Evolutionary conservation across 2,329 filamentous ascomycete species (phyloP), one percentile per base, ranked within the genome.

Genomic region (Aspergillus puulaauensis): DNA sequence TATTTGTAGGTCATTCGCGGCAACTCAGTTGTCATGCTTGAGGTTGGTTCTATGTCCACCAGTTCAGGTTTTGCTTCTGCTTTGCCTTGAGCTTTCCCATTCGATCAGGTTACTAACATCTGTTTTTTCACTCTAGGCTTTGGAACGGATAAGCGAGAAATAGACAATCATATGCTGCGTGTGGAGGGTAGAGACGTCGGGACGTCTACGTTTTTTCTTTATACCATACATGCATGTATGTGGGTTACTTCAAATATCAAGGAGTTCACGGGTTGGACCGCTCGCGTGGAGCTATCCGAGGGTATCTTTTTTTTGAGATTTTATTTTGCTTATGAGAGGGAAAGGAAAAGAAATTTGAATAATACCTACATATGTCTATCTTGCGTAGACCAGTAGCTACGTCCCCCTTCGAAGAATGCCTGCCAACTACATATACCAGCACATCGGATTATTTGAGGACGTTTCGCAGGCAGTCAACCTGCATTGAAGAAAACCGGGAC

Each of bases 11-110:
- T 97, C 64, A 97, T 99, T 70, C 90, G 96, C 67, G 95, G 95
- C 64, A 99, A 99, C 79, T 96, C 93, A 2, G 93, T 99, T 24
- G 93, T 99, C 56, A 97, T 99, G 93, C 85, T 99, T 56, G 96
- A 99, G 79, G 91, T 75, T 56, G 48, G 66, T 67, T 31, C 27
- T 31, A 31, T 31, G 3, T 31, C 27, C 27, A 31, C 27, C 9
- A 31, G 9, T 11, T 47, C 37, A 53, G 21, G 46, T 27, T 19
- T 5, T 24, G 21, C 44, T 47, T 23, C 17, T 17, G 8, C 9
- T 33, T 4, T 12, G 27, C 14, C 15, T 33, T 6, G 15, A 24
- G 23, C 23, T 24, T 7, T 31, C 27, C 7, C n/a, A 48, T 21
- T 47, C 23, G 8, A 14, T n/a, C n/a, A 46, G 11, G 19, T n/a